Conservation (phyloP, 2,329 filamentous ascomycete genomes). For the Drechslera avenae region DNA sequence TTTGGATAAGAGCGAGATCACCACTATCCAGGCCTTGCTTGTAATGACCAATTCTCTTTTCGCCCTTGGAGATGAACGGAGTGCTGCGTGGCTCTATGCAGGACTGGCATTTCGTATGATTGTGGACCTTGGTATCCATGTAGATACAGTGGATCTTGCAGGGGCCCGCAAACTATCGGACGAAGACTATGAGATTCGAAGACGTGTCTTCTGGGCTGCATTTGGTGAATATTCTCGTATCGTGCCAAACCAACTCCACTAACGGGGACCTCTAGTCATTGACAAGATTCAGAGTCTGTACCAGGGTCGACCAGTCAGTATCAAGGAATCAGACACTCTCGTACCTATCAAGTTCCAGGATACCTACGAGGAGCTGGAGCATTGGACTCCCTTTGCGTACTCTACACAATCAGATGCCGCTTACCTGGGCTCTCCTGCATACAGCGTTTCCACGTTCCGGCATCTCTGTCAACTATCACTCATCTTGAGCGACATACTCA, state of each 20-base stretch:
- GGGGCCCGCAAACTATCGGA: slow-evolving; percentile 47
- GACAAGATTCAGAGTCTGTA: slow-evolving; percentile 63
- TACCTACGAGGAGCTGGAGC: slow-evolving; percentile 59
- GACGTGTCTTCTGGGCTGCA: slow-evolving; percentile 55
- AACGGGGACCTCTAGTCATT: slow-evolving; percentile 25
- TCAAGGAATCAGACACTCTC: slow-evolving; percentile 54
- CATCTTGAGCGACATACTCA: slow-evolving; percentile 51
- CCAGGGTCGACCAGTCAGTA: slow-evolving; percentile 57
- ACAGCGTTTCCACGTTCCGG: slow-evolving; percentile 53
- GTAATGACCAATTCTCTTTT: slow-evolving; percentile 60
- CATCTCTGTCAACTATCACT: slow-evolving; percentile 53
- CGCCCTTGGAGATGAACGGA: slow-evolving; percentile 57
- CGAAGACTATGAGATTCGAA: slow-evolving; percentile 54
- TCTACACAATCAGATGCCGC: slow-evolving; percentile 28
- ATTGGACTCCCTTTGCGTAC: slow-evolving; percentile 56
- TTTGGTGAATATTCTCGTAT: slow-evolving; percentile 37
- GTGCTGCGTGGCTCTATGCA: slow-evolving; percentile 63
- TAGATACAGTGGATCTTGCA: slow-evolving; percentile 47
- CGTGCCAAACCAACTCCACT: slow-evolving; percentile 1
- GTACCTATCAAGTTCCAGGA: slow-evolving; percentile 58
- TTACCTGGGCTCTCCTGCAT: slow-evolving; percentile 47
- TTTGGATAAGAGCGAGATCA: slow-evolving; percentile 58
- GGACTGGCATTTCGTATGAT: slow-evolving; percentile 63
- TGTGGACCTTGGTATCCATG: slow-evolving; percentile 61
- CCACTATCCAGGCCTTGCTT: slow-evolving; percentile 60